phyloP scores from a whole-genome alignment of 108 stramenopile species.

The Skeletonema menzelii region DNA sequence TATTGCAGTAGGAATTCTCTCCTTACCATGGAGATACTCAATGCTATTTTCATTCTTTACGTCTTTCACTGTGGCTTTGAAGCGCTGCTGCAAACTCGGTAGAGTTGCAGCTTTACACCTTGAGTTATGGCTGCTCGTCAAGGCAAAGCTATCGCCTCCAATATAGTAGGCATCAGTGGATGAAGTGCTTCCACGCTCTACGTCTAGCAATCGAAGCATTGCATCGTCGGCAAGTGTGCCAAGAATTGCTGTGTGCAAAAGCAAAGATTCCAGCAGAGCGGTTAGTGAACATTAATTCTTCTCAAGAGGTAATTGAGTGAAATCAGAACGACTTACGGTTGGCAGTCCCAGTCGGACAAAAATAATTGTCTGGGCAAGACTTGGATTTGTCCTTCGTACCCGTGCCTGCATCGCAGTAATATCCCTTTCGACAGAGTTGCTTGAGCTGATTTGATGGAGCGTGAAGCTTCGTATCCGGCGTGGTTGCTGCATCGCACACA shows the following conservation, averaged over 20 bases:
- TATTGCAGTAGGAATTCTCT: background rate
- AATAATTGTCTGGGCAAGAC: constrained; percentile 63
- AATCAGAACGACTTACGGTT: constrained; percentile 25
- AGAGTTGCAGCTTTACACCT: constrained; percentile 54
- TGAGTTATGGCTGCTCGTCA: constrained; percentile 54
- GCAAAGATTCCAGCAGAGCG: background rate
- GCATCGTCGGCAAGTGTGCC: constrained; percentile 78
- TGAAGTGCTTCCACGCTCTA: constrained; percentile 31
- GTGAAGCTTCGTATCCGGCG: constrained; percentile 68
- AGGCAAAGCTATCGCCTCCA: constrained; percentile 51
- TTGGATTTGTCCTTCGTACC: constrained; percentile 48
- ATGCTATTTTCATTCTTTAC: constrained; percentile 15
- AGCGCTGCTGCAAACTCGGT: constrained; percentile 31
- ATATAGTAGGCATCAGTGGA: constrained; percentile 51
- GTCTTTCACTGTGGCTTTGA: constrained; percentile 4
- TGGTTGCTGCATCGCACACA: constrained; percentile 82
- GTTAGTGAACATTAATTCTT: background rate
- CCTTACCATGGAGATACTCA: constrained; percentile 24
- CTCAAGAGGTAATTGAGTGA: background rate
- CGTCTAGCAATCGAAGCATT: constrained; percentile 47
- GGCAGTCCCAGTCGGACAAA: constrained; percentile 83
- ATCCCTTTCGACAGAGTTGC: constrained; percentile 68
- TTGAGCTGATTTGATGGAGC: constrained; percentile 67
- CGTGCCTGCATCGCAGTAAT: constrained; percentile 67
- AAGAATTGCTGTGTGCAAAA: background rate